Base-by-base conservation (phyloP, 192 early-diverging fungal genomes). In the Diversispora eburnea region DNA sequence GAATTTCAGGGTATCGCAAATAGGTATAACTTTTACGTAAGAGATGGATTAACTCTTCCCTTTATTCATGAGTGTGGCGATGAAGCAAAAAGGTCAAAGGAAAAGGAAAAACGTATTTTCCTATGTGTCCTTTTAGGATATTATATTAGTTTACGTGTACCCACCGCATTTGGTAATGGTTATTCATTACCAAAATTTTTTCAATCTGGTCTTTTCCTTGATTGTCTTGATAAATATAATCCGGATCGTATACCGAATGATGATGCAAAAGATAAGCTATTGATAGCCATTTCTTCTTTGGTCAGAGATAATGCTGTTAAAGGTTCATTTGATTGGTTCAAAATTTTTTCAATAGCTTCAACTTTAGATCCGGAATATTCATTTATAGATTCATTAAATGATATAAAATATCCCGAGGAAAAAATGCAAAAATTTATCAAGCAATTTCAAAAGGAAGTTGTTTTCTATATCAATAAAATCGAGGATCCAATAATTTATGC, bases 61-160 rank as follows among this genome's bases (percentile, higher is more conserved):
- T 66, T 48, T 48, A 66, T 66, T 25, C 20, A 45, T 22, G 19
- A 48, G 0, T 12, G 12, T 33, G 7, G 46, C 48, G 7, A 25
- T 10, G 46, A 45, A 22, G 25, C 42, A 22, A 66, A 45, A 66
- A 17, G 13, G 0, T 5, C 13, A 43, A 62, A 17, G 20, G 60
- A 62, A 12, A 47, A 49, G 17, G 61, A 66, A 49, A 48, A 66
- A 66, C 46, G 42, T 12, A 48, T 66, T 66, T 46, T 48, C 20
- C 9, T 66, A 49, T 66, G 46, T 33, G 17, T 63, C 8, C 15
- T 66, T 48, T 48, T 66, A 20, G 64, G 64, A 12, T 25, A 49
- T 66, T 66, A 49, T 66, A 22, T 66, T 66, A 1, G 13, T 22
- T 20, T 9, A 8, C 43, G 64, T 13, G 45, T 48, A 17, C 3